Base-by-base conservation (phyloP, 2,329 filamentous ascomycete species). In the Ramularia endophylla region DNA sequence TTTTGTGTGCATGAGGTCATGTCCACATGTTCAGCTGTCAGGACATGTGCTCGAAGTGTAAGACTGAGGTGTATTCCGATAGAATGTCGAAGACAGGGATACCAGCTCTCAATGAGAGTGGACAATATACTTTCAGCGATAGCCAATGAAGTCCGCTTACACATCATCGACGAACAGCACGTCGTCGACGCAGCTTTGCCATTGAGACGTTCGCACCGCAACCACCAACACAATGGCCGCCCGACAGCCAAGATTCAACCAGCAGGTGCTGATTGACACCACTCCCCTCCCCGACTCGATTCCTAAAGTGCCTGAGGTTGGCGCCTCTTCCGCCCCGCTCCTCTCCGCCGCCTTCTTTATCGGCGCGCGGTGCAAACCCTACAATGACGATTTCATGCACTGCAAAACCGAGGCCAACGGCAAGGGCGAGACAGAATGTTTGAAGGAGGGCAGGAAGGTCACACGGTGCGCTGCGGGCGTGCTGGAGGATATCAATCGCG, bases 381-480 rank as follows among this genome's bases (percentile, higher is more conserved):
- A 89, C 77, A 97, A 97, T 70, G 92, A 98, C 74, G 92, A 98
- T 71, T 98, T 85, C 72, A 98, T 98, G 90, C 86, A 94, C 74
- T 98, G 92, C 84, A 98, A 98, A 83, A 86, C 80, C 56, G 88
- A 95, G 71, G 82, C 87, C 59, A 83, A 86, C 50, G 92, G 92
- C 59, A 81, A 79, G 68, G 92, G 88, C 65, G 92, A 98, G 74
- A 68, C 94, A 51, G 87, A 95, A 56, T 98, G 92, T 71, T 72
- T 98, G 77, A 90, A 87, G 75, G 92, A 98, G 73, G 92, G 92
- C 43, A 80, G 92, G 66, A 86, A 92, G 68, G 92, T 98, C 48
- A 98, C 92, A 57, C 80, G 92, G 71, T 98, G 92, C 74, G 92
- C 92, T 45, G 83, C 85, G 57, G 94, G 87, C 69, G 92, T 98